Percentiles rank a stretch among this genome's conserved stretches.
Evolutionary conservation across 2,329 filamentous ascomycete genomes (phyloP).

Genomic region (Xylaria sp.): DNA sequence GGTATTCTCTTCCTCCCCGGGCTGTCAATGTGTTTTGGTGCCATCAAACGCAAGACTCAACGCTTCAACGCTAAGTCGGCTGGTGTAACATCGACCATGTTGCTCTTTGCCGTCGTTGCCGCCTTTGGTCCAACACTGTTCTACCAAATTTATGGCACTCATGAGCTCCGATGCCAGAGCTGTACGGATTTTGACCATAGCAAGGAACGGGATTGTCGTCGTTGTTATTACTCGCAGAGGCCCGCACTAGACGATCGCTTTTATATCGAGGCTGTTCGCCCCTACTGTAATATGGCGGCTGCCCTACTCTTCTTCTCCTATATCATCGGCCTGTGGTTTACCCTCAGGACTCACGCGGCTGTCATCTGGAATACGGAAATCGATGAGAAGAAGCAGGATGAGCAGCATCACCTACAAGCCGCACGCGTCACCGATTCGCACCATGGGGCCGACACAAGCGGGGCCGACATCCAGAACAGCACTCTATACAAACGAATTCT

Average conservation of each 20-base stretch:
- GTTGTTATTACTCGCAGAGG: constrained; percentile 92
- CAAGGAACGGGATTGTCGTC: constrained; percentile 79
- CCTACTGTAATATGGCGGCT: constrained; percentile 92
- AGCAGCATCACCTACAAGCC: constrained; percentile 50
- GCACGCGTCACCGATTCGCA: constrained; percentile 52
- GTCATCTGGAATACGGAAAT: constrained; percentile 94
- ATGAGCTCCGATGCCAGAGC: constrained; percentile 88
- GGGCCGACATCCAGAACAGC: constrained; percentile 82
- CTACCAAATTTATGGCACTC: constrained; percentile 98
- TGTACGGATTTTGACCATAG: constrained; percentile 63
- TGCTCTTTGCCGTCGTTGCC: constrained; percentile 94
- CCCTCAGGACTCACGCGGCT: constrained; percentile 92
- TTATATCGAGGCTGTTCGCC: constrained; percentile 88
- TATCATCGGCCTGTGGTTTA: constrained; percentile 94
- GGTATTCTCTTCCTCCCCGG: constrained; percentile 95
- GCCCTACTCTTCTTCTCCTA: constrained; percentile 91
- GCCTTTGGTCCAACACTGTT: constrained; percentile 96
- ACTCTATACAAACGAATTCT: constrained; percentile 93
- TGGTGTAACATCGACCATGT: constrained; percentile 96
- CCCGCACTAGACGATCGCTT: constrained; percentile 88
- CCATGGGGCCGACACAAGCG: constrained; percentile 59
- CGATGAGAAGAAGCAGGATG: constrained; percentile 78
- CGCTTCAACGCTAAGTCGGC: constrained; percentile 97
- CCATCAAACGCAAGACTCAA: constrained; percentile 97
- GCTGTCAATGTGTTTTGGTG: constrained; percentile 98